These are phyloP conservation scores for Albophoma yamanashiensis DNA, from an alignment of 2,329 filamentous ascomycete genomes.

Conservation along the genomic window DNA sequence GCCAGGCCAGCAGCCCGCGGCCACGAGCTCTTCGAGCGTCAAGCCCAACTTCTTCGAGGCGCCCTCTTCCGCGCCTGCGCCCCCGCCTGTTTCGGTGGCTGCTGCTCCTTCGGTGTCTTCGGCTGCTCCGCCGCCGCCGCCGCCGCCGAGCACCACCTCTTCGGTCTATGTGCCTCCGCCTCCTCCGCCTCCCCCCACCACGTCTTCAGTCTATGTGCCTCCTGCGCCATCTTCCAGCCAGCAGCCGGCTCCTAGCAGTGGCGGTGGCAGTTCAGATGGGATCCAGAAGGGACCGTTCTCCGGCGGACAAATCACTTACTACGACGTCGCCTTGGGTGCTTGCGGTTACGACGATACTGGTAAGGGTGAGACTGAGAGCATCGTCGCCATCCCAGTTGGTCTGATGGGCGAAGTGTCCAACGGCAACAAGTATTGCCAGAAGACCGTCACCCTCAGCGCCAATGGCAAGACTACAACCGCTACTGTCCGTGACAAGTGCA, in stretches of 20 bases:
- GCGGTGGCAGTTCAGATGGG: background rate
- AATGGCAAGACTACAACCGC: conserved; percentile 49
- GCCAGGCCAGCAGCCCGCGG: conserved; percentile 18
- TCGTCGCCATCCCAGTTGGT: conserved; percentile 56
- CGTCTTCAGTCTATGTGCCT: conserved; percentile 6
- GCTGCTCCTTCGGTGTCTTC: conserved; percentile 3
- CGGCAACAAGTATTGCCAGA: conserved; percentile 59
- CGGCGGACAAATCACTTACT: conserved; percentile 65
- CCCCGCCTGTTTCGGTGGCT: conserved; percentile 3
- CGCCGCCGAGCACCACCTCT: conserved; percentile 4
- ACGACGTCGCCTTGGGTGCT: conserved; percentile 54
- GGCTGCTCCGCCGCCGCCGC: conserved; percentile 9
- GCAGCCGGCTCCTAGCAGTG: background rate
- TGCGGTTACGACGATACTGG: conserved; percentile 56
- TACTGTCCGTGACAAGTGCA: conserved; percentile 61
- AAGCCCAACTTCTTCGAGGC: conserved; percentile 20
- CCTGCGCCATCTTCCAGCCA: conserved; percentile 3
- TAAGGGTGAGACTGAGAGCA: conserved; percentile 40
- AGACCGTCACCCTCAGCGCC: conserved; percentile 51
- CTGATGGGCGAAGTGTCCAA: conserved; percentile 58
- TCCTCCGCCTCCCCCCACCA: conserved; percentile 7
- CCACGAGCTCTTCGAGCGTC: conserved; percentile 11
- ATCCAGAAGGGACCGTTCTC: conserved; percentile 18
- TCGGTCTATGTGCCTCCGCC: conserved; percentile 1
- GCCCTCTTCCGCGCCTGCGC: conserved; percentile 1